These are phyloP conservation scores for Sisymbrium altissimum DNA, from an alignment of 345 rosid species.

Conservation along the genomic window DNA sequence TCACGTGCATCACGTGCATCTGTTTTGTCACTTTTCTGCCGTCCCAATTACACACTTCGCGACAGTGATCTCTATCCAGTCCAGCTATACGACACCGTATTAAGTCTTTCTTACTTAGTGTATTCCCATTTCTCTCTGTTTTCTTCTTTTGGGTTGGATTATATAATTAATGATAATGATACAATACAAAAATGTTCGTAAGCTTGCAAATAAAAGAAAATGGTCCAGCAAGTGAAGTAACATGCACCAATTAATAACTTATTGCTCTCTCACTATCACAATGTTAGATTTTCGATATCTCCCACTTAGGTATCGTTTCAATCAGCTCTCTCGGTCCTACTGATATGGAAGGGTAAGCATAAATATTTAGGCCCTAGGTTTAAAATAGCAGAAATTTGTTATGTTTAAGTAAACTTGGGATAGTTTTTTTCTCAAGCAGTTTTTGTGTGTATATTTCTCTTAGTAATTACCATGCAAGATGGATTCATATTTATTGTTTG, in stretches of 20 bases:
- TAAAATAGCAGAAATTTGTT: neutral
- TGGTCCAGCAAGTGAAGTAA: slow-evolving; percentile 25
- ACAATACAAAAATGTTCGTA: neutral
- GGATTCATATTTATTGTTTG: neutral
- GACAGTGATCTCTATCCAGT: slow-evolving; percentile 24
- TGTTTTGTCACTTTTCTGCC: slow-evolving; percentile 25
- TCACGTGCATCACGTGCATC: slow-evolving; percentile 32
- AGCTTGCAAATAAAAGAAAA: slow-evolving; percentile 8
- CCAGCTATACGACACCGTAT: slow-evolving; percentile 20
- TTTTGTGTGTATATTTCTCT: neutral
- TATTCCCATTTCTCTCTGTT: slow-evolving; percentile 1
- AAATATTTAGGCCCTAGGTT: neutral
- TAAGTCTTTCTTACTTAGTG: neutral
- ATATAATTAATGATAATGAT: neutral
- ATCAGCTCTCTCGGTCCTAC: slow-evolving; percentile 13
- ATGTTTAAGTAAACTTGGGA: neutral
- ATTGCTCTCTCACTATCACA: slow-evolving; percentile 15
- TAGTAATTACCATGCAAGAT: neutral
- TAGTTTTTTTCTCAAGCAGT: neutral
- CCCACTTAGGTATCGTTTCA: slow-evolving; percentile 18
- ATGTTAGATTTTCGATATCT: slow-evolving; percentile 20
- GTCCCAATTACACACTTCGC: slow-evolving; percentile 29
- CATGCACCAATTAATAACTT: slow-evolving; percentile 25
- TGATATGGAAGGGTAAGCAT: neutral
- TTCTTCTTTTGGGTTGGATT: neutral